Percentiles rank a stretch among this genome's conserved stretches.
phyloP scores from a whole-genome alignment of 495 filamentous ascomycete genomes.

The Neurospora sp. region DNA sequence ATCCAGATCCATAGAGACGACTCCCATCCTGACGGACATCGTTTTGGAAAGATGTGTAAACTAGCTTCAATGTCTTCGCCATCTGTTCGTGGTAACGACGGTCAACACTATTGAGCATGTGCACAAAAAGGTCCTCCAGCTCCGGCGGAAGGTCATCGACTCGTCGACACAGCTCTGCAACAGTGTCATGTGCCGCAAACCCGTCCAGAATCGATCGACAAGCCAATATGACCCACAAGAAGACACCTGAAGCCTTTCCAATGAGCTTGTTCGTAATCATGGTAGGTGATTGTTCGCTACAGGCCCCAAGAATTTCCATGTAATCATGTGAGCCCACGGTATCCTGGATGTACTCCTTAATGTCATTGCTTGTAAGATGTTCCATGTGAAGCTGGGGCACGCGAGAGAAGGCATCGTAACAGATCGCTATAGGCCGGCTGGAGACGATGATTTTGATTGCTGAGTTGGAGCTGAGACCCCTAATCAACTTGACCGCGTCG shows the following conservation, averaged over 20 bases:
- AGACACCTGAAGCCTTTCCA: conserved; percentile 25
- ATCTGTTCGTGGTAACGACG: conserved; percentile 1
- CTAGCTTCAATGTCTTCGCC: not conserved
- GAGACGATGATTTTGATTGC: not conserved
- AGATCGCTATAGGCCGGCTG: not conserved
- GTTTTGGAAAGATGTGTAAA: not conserved
- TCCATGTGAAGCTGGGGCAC: not conserved
- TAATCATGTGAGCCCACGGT: not conserved
- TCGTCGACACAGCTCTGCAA: conserved; percentile 10
- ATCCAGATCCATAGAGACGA: too few species aligned
- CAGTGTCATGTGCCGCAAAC: conserved; percentile 6
- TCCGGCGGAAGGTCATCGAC: conserved; percentile 18
- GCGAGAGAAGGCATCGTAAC: not conserved
- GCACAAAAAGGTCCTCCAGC: conserved; percentile 17
- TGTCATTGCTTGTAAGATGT: not conserved
- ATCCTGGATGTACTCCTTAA: not conserved
- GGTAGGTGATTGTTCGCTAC: not conserved
- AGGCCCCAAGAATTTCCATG: not conserved
- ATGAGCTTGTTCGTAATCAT: not conserved
- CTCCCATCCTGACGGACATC: too few species aligned
- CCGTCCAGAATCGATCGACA: conserved; percentile 12
- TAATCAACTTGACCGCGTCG: not conserved
- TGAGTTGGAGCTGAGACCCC: not conserved
- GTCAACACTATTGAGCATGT: conserved; percentile 12
- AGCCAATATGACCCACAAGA: conserved; percentile 27